Conservation (phyloP, 2,329 filamentous ascomycete genomes). For the Fusarium sp. region DNA sequence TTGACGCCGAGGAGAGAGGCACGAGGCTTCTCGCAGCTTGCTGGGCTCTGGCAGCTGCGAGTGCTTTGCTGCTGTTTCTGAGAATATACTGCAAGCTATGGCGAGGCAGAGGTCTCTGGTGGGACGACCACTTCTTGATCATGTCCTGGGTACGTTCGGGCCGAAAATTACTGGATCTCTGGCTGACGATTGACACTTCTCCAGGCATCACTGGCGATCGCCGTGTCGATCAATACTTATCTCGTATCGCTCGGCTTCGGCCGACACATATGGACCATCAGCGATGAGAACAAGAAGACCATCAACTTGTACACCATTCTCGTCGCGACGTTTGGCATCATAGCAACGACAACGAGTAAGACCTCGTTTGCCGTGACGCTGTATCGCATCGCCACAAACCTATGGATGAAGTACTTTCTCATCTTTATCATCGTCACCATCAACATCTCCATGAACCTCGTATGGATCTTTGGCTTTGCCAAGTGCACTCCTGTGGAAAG, state of each 20-base stretch:
- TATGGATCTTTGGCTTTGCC: constrained; percentile 50
- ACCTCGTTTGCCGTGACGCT: constrained; percentile 54
- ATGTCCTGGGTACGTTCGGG: constrained; percentile 48
- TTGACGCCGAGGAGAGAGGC: constrained; percentile 39
- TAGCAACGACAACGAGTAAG: constrained; percentile 52
- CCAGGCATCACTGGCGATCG: constrained; percentile 44
- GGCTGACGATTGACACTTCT: not conserved
- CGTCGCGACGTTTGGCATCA: constrained; percentile 47
- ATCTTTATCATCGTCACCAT: constrained; percentile 50
- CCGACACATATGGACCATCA: constrained; percentile 37
- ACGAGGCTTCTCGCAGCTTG: constrained; percentile 46
- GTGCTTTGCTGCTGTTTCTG: constrained; percentile 44
- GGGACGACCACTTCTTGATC: constrained; percentile 53
- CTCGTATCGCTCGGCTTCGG: constrained; percentile 48
- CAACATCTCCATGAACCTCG: constrained; percentile 50
- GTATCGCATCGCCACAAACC: constrained; percentile 46
- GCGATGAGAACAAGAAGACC: constrained; percentile 35
- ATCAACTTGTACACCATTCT: constrained; percentile 47
- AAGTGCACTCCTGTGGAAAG: constrained; percentile 48
- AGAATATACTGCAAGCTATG: constrained; percentile 53
- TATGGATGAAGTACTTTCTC: constrained; percentile 45
- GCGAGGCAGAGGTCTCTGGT: constrained; percentile 51
- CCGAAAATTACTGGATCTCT: not conserved
- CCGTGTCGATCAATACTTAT: constrained; percentile 48
- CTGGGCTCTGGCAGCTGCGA: constrained; percentile 44